Conservation (phyloP, 305 asterid genomes). For the Fraxinus velutina region DNA sequence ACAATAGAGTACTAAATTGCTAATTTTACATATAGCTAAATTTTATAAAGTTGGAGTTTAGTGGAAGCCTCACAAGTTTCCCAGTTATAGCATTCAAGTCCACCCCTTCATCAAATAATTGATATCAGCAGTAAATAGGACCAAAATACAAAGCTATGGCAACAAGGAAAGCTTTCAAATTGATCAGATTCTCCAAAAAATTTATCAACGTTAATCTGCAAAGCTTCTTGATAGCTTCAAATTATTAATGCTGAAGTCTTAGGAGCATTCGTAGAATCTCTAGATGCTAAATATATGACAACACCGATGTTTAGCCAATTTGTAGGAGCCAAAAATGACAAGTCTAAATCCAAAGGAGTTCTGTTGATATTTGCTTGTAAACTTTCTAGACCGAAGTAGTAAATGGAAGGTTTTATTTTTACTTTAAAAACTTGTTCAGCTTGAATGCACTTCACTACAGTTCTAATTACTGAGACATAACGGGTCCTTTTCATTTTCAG, state of each 20-base stretch:
- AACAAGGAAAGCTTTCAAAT: background rate
- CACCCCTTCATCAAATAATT: background rate
- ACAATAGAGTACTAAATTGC: background rate
- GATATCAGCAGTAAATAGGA: background rate
- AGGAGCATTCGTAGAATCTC: background rate
- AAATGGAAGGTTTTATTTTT: background rate
- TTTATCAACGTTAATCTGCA: background rate
- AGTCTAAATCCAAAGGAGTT: background rate
- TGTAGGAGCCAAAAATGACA: background rate
- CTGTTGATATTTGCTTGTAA: background rate
- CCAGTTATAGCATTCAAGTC: background rate
- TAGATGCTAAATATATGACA: background rate
- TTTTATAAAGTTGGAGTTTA: background rate
- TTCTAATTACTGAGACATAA: background rate
- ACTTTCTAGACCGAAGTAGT: background rate
- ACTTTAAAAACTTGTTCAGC: constrained; percentile 2
- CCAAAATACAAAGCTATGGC: background rate
- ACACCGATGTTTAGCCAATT: background rate
- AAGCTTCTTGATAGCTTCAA: background rate
- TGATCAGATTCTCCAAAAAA: background rate
- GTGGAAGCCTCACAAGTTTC: background rate
- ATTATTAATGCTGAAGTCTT: background rate
- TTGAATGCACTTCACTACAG: constrained; percentile 3
- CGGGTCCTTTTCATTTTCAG: background rate
- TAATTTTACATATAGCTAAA: background rate